Conservation (phyloP, 768 basidiomycete species). For the Dioszegia crocea region DNA sequence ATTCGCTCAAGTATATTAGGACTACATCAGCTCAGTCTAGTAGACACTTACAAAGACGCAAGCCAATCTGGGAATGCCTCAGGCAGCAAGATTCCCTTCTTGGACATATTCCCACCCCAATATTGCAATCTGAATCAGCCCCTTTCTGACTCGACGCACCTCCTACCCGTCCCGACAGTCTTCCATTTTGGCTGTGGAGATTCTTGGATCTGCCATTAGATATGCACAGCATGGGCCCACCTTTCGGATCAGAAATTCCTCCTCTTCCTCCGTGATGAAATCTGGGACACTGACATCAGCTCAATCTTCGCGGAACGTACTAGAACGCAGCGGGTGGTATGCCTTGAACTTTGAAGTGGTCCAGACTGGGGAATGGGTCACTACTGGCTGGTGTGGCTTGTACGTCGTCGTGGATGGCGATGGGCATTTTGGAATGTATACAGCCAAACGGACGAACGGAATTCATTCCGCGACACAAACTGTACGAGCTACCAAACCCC, state of each 20-base stretch:
- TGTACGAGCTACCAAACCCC: neutral
- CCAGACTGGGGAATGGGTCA: constrained; percentile 6
- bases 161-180: constrained; percentile 66
- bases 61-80: constrained; percentile 70
- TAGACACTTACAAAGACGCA: constrained; percentile 63
- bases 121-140: constrained; percentile 20
- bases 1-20: constrained; percentile 74
- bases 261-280: constrained; percentile 67
- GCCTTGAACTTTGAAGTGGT: constrained; percentile 25
- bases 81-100: constrained; percentile 62
- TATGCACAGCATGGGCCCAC: constrained; percentile 49
- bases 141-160: constrained; percentile 35
- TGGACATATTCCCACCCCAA: constrained; percentile 72
- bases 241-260: constrained; percentile 71
- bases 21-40: constrained; percentile 53
- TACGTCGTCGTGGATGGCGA: constrained; percentile 1
- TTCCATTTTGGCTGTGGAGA: constrained; percentile 81
- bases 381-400: neutral
- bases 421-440: neutral
- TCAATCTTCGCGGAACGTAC: constrained; percentile 12
- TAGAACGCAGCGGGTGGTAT: constrained; percentile 38
- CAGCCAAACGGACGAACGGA: neutral
- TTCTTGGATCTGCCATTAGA: constrained; percentile 61
- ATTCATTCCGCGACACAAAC: too few species aligned
- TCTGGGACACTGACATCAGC: constrained; percentile 62